Evolutionary conservation across 441 rosid genomes (phyloP).

Genomic region (Aquilaria agallochum): DNA sequence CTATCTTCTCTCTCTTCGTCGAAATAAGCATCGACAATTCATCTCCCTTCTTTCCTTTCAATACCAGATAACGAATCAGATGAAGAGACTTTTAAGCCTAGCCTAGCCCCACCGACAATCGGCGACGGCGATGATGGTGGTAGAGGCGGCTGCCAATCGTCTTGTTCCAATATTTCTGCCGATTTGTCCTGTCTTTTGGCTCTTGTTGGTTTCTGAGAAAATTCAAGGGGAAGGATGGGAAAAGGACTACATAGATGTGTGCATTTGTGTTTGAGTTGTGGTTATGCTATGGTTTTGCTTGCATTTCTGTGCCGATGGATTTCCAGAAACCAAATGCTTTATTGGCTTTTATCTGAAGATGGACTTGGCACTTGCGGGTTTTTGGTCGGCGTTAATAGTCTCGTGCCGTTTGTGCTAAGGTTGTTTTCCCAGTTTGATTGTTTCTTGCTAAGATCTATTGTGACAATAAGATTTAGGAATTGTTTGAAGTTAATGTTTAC

Average conservation of each 20-base stretch:
- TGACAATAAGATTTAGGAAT: constrained; percentile 1
- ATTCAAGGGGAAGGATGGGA: constrained; percentile 6
- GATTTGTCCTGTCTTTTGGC: background rate
- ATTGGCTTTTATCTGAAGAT: no score
- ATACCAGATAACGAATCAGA: constrained; percentile 40
- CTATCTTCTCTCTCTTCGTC: constrained; percentile 50
- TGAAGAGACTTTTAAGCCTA: no score
- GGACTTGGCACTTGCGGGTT: background rate
- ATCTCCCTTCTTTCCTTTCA: constrained; percentile 41
- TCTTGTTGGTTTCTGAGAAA: constrained; percentile 13
- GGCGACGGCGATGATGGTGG: no score
- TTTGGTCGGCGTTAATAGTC: background rate
- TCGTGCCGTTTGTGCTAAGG: background rate
- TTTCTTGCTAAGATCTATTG: constrained; percentile 1
- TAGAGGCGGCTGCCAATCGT: background rate
- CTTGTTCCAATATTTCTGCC: background rate
- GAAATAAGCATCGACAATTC: constrained; percentile 58
- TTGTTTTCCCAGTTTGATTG: background rate
- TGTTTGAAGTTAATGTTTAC: background rate
- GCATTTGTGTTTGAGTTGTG: background rate
- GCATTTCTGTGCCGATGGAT: background rate
- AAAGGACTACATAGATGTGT: constrained; percentile 2
- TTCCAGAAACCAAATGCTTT: constrained; percentile 4
- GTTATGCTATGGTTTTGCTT: background rate
- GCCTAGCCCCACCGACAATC: no score